A percentile compares a stretch with the other conserved stretches of the same genome.
Evolutionary conservation across 176 grass and related monocot genomes (phyloP).

Genomic region (Alloteropsis semialata): DNA sequence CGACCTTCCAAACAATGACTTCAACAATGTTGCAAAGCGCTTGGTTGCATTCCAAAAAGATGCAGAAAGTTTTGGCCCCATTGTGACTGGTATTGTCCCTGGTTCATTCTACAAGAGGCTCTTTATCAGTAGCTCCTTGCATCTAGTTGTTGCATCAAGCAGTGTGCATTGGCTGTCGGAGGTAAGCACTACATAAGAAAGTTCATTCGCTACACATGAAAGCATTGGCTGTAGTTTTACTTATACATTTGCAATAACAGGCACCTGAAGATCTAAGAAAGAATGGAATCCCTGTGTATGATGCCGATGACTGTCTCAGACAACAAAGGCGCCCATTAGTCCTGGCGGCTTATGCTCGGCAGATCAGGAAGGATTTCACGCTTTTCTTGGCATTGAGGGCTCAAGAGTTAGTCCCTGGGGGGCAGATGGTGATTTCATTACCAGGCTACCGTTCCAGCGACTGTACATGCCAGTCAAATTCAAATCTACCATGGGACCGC

Average conservation of each 20-base stretch:
- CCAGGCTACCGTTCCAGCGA: neutral
- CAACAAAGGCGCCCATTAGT: no score
- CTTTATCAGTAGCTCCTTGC: slow-evolving; percentile 1
- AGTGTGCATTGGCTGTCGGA: slow-evolving; percentile 18
- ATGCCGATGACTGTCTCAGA: no score
- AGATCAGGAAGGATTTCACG: no score
- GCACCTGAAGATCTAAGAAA: no score
- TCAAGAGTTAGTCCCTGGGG: no score
- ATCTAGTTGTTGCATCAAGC: slow-evolving; percentile 16
- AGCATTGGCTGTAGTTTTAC: neutral
- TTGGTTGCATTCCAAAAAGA: neutral
- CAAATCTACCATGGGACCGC: neutral
- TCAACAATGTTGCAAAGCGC: slow-evolving; percentile 7
- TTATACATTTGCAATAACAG: no score
- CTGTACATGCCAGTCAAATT: no score
- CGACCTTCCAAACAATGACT: slow-evolving; percentile 23
- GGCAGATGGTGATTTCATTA: neutral
- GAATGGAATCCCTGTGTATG: no score
- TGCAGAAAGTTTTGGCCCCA: neutral
- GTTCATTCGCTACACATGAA: neutral
- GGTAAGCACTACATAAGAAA: neutral
- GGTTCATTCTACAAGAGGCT: slow-evolving; percentile 19
- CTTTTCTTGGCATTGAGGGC: no score
- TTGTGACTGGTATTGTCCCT: slow-evolving; percentile 14
- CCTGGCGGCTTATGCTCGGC: no score